Percentiles rank a stretch among this genome's conserved stretches.
Conservation (phyloP, 2,329 filamentous ascomycete species). For the Fusarium chuoi region DNA sequence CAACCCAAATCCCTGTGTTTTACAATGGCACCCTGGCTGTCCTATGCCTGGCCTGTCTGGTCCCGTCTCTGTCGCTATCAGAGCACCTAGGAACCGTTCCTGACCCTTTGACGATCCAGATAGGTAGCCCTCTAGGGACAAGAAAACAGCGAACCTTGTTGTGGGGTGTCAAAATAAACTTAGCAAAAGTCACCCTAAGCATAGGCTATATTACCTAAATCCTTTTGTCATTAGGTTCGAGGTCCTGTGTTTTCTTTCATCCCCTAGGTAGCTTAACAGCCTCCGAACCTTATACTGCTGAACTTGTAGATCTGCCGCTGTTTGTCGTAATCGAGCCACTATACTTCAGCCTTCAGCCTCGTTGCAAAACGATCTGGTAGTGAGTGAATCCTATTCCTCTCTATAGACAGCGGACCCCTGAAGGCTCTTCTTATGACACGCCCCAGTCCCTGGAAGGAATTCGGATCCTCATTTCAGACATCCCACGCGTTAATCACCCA, state of each 20-base stretch:
- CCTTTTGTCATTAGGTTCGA: no score
- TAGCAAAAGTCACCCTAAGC: no score
- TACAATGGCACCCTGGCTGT: conserved; percentile 7
- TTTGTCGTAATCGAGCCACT: not conserved
- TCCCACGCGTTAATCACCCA: conserved; percentile 21
- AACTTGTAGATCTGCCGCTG: conserved; percentile 3
- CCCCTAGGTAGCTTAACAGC: not conserved
- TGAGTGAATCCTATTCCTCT: not conserved
- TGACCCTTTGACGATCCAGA: not conserved
- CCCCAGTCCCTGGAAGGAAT: not conserved
- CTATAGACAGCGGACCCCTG: not conserved
- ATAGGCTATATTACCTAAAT: no score
- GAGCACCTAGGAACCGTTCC: conserved; percentile 5
- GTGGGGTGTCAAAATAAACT: no score
- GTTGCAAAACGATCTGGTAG: not conserved
- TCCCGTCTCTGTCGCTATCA: not conserved
- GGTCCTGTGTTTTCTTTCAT: no score
- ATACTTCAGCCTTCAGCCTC: conserved; percentile 4
- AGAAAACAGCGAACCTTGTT: no score
- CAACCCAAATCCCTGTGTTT: not conserved
- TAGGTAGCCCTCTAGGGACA: not conserved
- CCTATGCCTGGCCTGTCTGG: not conserved
- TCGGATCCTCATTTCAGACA: conserved; percentile 7
- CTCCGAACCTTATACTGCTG: not conserved
- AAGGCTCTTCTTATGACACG: not conserved